Evolutionary conservation across 352 stramenopile species (phyloP).

Genomic region (Phytophthora agathidicida): DNA sequence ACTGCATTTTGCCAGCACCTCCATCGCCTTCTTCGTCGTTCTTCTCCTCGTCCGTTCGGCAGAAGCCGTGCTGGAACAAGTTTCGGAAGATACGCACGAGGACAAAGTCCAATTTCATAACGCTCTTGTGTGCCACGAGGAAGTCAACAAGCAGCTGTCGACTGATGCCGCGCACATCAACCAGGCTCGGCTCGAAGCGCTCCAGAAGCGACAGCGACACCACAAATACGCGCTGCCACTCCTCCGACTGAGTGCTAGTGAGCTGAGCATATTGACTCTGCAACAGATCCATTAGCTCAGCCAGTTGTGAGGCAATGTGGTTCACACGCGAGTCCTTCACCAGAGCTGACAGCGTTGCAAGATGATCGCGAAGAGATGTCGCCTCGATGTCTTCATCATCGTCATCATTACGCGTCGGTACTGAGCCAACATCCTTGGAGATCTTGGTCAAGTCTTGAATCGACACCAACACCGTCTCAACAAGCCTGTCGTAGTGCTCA

Average conservation of each 20-base stretch:
- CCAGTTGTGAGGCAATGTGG: slow-evolving; percentile 67
- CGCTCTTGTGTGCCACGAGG: slow-evolving; percentile 88
- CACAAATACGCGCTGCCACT: slow-evolving; percentile 44
- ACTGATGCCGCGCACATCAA: slow-evolving; percentile 78
- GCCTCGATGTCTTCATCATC: slow-evolving; percentile 29
- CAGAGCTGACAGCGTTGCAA: slow-evolving; percentile 48
- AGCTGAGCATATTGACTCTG: slow-evolving; percentile 54
- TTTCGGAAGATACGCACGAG: slow-evolving; percentile 96
- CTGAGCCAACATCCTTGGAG: slow-evolving; percentile 25
- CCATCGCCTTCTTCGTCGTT: slow-evolving; percentile 90
- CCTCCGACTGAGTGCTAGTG: slow-evolving; percentile 23
- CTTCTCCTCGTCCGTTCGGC: slow-evolving; percentile 87
- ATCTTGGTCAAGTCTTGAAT: slow-evolving; percentile 84
- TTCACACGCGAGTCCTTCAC: slow-evolving; percentile 81
- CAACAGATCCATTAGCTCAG: slow-evolving; percentile 51
- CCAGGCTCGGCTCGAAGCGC: slow-evolving; percentile 60
- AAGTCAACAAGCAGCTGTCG: slow-evolving; percentile 81
- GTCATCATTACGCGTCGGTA: slow-evolving; percentile 1
- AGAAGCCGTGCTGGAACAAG: slow-evolving; percentile 97
- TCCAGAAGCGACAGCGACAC: slow-evolving; percentile 62
- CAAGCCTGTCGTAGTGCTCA: slow-evolving; percentile 66
- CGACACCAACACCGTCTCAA: slow-evolving; percentile 78
- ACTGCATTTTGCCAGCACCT: slow-evolving; percentile 92
- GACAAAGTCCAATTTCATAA: slow-evolving; percentile 96
- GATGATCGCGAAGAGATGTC: slow-evolving; percentile 52